Percentiles rank a stretch among this genome's conserved stretches.
Conservation (phyloP, 2,329 filamentous ascomycete species). For the Fusarium ramigenum region DNA sequence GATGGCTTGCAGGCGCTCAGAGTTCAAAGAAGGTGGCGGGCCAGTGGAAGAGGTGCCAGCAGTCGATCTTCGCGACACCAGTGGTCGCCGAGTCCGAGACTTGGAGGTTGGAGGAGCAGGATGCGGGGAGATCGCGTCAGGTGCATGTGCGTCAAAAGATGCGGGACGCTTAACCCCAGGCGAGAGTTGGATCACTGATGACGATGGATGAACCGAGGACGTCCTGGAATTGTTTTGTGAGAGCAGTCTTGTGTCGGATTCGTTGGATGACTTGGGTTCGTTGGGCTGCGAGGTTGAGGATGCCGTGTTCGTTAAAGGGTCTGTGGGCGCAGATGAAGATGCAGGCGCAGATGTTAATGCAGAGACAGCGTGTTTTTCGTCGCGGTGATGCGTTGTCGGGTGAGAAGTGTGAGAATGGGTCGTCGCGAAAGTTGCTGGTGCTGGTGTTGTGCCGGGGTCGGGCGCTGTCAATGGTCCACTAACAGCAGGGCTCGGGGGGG, state of each 20-base stretch:
- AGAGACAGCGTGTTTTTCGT: constrained; percentile 41
- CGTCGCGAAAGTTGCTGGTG: constrained; percentile 26
- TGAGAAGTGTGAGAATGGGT: constrained; percentile 36
- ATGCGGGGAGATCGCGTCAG: constrained; percentile 40
- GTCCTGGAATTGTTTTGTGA: constrained; percentile 47
- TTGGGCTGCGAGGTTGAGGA: constrained; percentile 10
- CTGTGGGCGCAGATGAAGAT: constrained; percentile 22
- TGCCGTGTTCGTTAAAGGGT: constrained; percentile 19
- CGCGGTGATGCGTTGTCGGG: constrained; percentile 42
- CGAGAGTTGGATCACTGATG: constrained; percentile 36
- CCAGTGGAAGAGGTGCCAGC: constrained; percentile 46
- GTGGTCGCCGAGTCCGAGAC: constrained; percentile 51
- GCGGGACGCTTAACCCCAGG: constrained; percentile 39
- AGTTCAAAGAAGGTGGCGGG: constrained; percentile 46
- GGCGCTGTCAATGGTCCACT: constrained; percentile 29
- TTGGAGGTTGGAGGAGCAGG: constrained; percentile 42
- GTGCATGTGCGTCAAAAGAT: constrained; percentile 40
- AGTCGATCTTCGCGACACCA: constrained; percentile 51
- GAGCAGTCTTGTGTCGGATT: constrained; percentile 30
- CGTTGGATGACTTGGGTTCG: constrained; percentile 18
- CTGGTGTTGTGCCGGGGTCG: constrained; percentile 24
- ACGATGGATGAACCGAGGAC: constrained; percentile 47
- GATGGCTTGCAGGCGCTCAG: constrained; percentile 47
- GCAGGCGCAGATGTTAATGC: constrained; percentile 25
- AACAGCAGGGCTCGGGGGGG: constrained; percentile 9